Evolutionary conservation across 257 asterid genomes (phyloP).

Genomic region (Avicennia marina): DNA sequence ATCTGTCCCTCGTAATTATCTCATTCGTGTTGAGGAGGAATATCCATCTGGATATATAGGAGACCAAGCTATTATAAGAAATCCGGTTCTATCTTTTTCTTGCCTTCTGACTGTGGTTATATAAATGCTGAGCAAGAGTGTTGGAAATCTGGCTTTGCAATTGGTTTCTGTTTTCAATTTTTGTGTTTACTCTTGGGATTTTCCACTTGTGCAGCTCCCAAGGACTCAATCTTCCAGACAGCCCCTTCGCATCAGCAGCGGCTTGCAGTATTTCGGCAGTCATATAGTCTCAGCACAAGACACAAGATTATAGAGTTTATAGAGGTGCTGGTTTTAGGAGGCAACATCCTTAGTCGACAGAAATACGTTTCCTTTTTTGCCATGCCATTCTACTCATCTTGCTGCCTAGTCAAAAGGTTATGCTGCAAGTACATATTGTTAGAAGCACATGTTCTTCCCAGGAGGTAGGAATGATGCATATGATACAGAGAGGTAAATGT

Average conservation of each 20-base stretch:
- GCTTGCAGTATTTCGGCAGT: constrained; percentile 50
- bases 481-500: constrained; percentile 30
- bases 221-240: constrained; percentile 64
- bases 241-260: constrained; percentile 54
- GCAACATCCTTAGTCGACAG: constrained; percentile 30
- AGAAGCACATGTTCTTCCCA: constrained; percentile 34
- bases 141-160: too few species aligned
- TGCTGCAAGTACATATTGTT: constrained; percentile 32
- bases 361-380: constrained; percentile 22
- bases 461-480: constrained; percentile 27
- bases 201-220: constrained; percentile 36
- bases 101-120: too few species aligned
- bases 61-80: too few species aligned
- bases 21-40: too few species aligned
- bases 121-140: too few species aligned
- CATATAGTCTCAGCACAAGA: constrained; percentile 30
- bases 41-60: too few species aligned
- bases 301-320: constrained; percentile 20
- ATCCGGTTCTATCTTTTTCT: too few species aligned
- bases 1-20: too few species aligned
- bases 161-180: not conserved
- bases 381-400: constrained; percentile 14
- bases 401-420: constrained; percentile 20
- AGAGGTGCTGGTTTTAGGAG: constrained; percentile 28
- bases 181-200: too few species aligned